Conservation (phyloP, 2,329 filamentous ascomycete species). For the Alternaria metachromatica region DNA sequence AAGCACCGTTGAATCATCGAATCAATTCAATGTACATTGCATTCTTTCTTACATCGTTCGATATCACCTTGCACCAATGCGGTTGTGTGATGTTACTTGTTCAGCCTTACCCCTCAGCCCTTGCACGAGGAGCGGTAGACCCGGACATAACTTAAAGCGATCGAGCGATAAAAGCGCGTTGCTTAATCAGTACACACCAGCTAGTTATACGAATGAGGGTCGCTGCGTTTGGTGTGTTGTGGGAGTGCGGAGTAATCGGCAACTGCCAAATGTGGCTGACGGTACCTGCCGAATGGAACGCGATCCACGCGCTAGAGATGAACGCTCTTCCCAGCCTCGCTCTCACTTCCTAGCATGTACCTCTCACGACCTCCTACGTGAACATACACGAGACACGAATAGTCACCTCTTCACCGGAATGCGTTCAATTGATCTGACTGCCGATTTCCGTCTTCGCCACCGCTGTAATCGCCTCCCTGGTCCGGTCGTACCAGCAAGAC, state of each 20-base stretch:
- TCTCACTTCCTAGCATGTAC: background rate
- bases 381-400: background rate
- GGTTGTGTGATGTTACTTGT: slow-evolving; percentile 12
- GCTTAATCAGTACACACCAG: background rate
- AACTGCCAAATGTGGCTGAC: background rate
- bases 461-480: background rate
- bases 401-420: background rate
- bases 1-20: background rate
- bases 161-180: background rate
- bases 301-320: background rate
- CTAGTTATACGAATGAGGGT: background rate
- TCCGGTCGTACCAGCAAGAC: background rate
- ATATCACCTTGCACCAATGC: background rate
- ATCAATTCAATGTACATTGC: background rate
- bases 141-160: background rate
- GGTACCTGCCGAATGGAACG: background rate
- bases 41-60: background rate
- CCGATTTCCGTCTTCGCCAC: background rate
- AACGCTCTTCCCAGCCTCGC: slow-evolving; percentile 4
- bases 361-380: background rate
- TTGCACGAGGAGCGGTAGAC: slow-evolving; percentile 7
- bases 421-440: background rate
- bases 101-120: slow-evolving; percentile 5
- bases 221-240: background rate
- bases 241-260: background rate